Evolutionary conservation across 768 basidiomycete genomes (phyloP).

Genomic region (Arthromyces matolae): DNA sequence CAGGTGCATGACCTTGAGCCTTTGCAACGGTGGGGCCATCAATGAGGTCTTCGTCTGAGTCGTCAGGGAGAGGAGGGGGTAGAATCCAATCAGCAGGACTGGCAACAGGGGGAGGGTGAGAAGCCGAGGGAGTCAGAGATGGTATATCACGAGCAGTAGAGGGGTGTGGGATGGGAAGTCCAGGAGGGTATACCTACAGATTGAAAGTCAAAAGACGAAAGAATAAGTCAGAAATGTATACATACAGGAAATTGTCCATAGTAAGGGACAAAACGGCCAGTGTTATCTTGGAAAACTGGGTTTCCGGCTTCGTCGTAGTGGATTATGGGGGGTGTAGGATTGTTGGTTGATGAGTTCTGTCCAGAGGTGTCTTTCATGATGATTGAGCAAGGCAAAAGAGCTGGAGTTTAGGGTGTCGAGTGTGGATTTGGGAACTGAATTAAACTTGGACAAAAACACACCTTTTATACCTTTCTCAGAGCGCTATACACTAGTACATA

Average conservation of each 20-base stretch:
- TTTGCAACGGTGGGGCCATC: conserved; percentile 7
- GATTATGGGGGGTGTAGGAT: neutral
- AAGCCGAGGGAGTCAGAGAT: neutral
- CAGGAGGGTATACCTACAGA: neutral
- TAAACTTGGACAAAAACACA: neutral
- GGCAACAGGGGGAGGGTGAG: neutral
- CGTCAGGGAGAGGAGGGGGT: conserved; percentile 1
- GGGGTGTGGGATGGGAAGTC: neutral
- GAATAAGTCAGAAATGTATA: neutral
- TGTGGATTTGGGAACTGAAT: neutral
- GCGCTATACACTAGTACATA: neutral
- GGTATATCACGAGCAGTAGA: neutral
- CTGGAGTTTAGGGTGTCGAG: neutral
- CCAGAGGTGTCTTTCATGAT: neutral
- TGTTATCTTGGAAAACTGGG: neutral
- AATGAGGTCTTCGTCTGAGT: neutral
- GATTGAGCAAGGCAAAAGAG: neutral
- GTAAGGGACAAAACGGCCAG: conserved; percentile 1
- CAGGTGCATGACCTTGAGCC: conserved; percentile 1
- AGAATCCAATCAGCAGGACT: neutral
- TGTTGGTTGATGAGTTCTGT: neutral
- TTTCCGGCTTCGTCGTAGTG: conserved; percentile 1
- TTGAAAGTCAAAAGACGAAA: neutral
- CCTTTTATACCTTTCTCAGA: neutral
- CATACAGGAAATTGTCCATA: conserved; percentile 2